These are phyloP conservation scores for Candida dajiaensis DNA, from an alignment of 805 yeast genomes.

Conservation along the genomic window DNA sequence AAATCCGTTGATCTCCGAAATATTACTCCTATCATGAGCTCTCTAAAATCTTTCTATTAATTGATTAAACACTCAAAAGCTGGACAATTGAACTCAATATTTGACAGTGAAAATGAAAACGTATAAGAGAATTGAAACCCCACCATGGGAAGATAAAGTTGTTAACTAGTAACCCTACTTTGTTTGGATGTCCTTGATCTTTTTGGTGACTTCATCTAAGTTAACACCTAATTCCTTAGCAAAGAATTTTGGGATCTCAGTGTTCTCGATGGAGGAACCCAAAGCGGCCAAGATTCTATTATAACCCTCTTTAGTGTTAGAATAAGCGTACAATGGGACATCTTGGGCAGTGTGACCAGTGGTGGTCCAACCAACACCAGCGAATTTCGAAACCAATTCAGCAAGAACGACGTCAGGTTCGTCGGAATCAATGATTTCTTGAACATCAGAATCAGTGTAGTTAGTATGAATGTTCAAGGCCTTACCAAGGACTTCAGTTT, in stretches of 20 bases:
- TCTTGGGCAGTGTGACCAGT: slow-evolving; percentile 95
- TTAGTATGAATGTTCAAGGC: slow-evolving; percentile 16
- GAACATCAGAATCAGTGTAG: slow-evolving; percentile 42
- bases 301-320: slow-evolving; percentile 48
- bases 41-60: too few relatives aligned
- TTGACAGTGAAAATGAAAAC: too few relatives aligned
- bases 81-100: too few relatives aligned
- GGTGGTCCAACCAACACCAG: slow-evolving; percentile 92
- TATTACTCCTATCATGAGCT: too few relatives aligned
- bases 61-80: too few relatives aligned
- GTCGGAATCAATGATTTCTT: slow-evolving; percentile 31
- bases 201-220: slow-evolving; percentile 42
- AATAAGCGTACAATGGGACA: slow-evolving; percentile 79
- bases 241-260: slow-evolving; percentile 74
- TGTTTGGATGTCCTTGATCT: slow-evolving; percentile 38
- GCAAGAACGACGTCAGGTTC: slow-evolving; percentile 43
- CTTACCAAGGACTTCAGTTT: slow-evolving; percentile 44
- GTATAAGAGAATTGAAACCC: background rate
- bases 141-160: background rate
- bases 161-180: background rate
- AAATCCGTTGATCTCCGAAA: too few relatives aligned
- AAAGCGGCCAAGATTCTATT: slow-evolving; percentile 40
- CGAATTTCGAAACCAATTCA: slow-evolving; percentile 62
- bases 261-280: slow-evolving; percentile 81
- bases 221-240: slow-evolving; percentile 44